Base-by-base conservation (phyloP, 1,139 yeast species). In the Suhomyces chickasaworum region DNA sequence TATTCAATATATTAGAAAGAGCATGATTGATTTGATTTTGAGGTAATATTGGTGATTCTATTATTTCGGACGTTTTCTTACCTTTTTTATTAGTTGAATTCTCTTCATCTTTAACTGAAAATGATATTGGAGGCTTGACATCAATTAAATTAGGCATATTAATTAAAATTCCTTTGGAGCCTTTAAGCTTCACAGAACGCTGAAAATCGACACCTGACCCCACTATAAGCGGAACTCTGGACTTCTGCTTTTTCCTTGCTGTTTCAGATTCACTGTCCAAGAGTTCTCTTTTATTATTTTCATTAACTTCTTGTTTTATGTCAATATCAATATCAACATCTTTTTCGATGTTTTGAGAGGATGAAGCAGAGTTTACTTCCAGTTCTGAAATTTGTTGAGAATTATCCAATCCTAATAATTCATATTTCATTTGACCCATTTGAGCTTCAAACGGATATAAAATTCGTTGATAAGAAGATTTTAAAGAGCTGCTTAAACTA, bases 401-500 rank as follows among this genome's bases (percentile, higher is more conserved):
- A 20, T 43, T 10, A 3, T 20, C 33, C 18, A 42, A 13, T 8
- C 53, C 54, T 4, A 43, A 39, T 4, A 55, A 36, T 2, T 53
- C 56, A 18, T 34, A 44, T 37, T 53, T 54, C 31, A 42, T 51
- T 7, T 53, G 48, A 5, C 59, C 59, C 29, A 68, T 49, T 36
- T 58, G 52, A 15, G 56, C 38, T 49, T 71, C 77, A 43, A 67
- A 66, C 0, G 73, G 74, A 46, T 66, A 66, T 22, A 71, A 55
- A 17, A 69, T 61, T 42, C 62, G 59, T 41, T 71, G 69, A 52
- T 81, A 83, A 0, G 87, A 80, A 1, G 80, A 66, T 58, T 86
- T 82, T 48, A 88, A 67, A 0, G 89, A 78, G 7, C 89, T 81
- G 16, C 90, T 83, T 44, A 86, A 66, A 18, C 90, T 84, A 21